phyloP scores from a whole-genome alignment of 495 filamentous ascomycete species.

The Aspergillus wentii region DNA sequence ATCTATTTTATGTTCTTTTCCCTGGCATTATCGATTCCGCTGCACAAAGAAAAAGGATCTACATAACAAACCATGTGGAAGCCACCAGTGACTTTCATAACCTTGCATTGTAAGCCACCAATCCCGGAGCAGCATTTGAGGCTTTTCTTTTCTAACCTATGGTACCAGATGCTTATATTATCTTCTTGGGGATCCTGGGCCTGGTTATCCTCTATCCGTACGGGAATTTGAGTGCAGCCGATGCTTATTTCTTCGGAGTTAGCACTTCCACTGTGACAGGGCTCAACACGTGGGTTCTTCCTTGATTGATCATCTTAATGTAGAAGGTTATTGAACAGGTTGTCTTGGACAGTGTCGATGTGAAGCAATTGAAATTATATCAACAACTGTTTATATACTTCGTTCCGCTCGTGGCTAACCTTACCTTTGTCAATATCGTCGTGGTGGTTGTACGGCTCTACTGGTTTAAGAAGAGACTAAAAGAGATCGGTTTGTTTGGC shows the following conservation, averaged over 20 bases:
- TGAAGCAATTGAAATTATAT: slow-evolving; percentile 33
- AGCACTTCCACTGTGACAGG: slow-evolving; percentile 38
- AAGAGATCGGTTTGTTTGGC: slow-evolving; percentile 17
- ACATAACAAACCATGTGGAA: slow-evolving; percentile 18
- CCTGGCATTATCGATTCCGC: neutral
- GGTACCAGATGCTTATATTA: slow-evolving; percentile 36
- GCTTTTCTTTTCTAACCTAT: neutral
- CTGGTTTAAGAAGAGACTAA: slow-evolving; percentile 31
- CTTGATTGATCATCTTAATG: neutral
- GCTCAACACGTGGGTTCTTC: slow-evolving; percentile 31
- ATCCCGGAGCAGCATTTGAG: no score
- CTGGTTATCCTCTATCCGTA: slow-evolving; percentile 33
- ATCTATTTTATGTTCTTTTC: neutral
- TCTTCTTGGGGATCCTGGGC: slow-evolving; percentile 26
- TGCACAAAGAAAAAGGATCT: neutral
- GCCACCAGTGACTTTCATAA: slow-evolving; percentile 61
- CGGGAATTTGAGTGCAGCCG: slow-evolving; percentile 34
- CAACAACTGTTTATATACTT: slow-evolving; percentile 35
- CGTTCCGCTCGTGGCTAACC: slow-evolving; percentile 26
- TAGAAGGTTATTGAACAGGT: no score
- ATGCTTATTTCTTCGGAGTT: slow-evolving; percentile 42
- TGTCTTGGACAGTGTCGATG: slow-evolving; percentile 26
- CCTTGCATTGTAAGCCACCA: slow-evolving; percentile 46
- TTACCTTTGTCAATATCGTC: slow-evolving; percentile 31
- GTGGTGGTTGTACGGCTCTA: slow-evolving; percentile 27